Conservation (phyloP, 2,329 filamentous ascomycete species). For the Tolypocladium inflatum region DNA sequence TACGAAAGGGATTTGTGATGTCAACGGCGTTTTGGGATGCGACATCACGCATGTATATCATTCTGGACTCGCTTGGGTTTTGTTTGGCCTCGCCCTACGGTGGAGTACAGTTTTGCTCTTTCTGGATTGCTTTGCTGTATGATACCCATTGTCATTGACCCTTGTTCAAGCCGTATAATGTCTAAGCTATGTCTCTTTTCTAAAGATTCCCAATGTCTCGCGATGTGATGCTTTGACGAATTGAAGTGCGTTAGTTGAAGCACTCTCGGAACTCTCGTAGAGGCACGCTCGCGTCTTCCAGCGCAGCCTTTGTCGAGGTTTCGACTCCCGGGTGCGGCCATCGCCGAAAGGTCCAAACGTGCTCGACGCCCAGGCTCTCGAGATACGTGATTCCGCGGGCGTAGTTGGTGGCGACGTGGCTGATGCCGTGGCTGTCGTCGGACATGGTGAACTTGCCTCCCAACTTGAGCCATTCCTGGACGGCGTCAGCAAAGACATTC, state of each 20-base stretch:
- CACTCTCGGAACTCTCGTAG: slow-evolving; percentile 27
- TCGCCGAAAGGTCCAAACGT: slow-evolving; percentile 49
- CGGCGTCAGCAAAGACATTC: not conserved
- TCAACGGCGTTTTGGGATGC: not conserved
- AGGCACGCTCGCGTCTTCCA: slow-evolving; percentile 34
- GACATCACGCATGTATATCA: not conserved
- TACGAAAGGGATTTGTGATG: not conserved
- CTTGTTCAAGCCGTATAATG: not conserved
- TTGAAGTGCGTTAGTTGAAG: slow-evolving; percentile 9
- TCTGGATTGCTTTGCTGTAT: not conserved
- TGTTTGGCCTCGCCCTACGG: not conserved
- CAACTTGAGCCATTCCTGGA: slow-evolving; percentile 60
- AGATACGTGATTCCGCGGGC: slow-evolving; percentile 60
- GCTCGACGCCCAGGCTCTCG: slow-evolving; percentile 51
- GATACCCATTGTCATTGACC: slow-evolving; percentile 1
- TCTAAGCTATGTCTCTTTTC: not conserved
- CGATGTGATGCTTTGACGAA: not conserved
- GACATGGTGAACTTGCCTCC: slow-evolving; percentile 82
- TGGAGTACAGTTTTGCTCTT: not conserved
- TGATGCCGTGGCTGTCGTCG: slow-evolving; percentile 87
- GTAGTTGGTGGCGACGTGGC: slow-evolving; percentile 84
- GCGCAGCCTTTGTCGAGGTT: slow-evolving; percentile 18
- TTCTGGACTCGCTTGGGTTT: not conserved
- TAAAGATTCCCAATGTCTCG: not conserved
- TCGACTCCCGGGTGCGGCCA: slow-evolving; percentile 17